These are phyloP conservation scores for Nemania bipapillata DNA, from an alignment of 2,329 filamentous ascomycete genomes.

Conservation along the genomic window DNA sequence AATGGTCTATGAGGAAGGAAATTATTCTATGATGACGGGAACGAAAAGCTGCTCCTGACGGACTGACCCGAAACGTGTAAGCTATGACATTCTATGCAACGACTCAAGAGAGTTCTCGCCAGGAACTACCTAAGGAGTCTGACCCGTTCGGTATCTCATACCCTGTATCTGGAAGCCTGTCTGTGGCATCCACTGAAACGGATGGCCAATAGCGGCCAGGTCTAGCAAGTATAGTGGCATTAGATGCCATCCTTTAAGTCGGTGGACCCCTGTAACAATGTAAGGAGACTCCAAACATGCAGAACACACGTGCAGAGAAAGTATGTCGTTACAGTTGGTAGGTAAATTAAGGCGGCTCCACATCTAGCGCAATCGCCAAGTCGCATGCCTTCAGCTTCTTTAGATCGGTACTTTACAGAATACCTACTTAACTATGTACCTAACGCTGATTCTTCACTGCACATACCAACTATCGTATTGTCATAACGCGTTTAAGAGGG, in stretches of 20 bases:
- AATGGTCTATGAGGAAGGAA: neutral
- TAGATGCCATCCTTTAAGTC: neutral
- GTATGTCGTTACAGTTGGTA: too few relatives aligned
- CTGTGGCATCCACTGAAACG: constrained; percentile 7
- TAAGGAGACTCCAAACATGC: neutral
- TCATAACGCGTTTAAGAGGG: neutral
- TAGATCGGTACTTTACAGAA: too few relatives aligned
- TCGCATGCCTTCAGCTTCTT: neutral
- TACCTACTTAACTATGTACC: too few relatives aligned
- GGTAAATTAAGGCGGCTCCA: neutral
- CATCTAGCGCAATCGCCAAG: constrained; percentile 16
- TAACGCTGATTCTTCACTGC: too few relatives aligned
- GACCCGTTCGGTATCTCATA: neutral
- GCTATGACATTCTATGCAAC: neutral
- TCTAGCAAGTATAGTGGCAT: constrained; percentile 8
- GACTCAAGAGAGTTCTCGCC: neutral
- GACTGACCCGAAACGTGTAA: constrained; percentile 1
- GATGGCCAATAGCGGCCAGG: constrained; percentile 10
- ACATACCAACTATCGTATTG: too few relatives aligned
- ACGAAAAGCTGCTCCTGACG: neutral
- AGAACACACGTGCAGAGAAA: constrained; percentile 8
- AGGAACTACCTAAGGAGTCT: neutral
- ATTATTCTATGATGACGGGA: neutral
- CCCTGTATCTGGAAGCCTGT: neutral
- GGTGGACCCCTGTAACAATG: constrained; percentile 4